Base-by-base conservation (phyloP, 192 early-diverging fungal genomes). In the Coemansia sp. region DNA sequence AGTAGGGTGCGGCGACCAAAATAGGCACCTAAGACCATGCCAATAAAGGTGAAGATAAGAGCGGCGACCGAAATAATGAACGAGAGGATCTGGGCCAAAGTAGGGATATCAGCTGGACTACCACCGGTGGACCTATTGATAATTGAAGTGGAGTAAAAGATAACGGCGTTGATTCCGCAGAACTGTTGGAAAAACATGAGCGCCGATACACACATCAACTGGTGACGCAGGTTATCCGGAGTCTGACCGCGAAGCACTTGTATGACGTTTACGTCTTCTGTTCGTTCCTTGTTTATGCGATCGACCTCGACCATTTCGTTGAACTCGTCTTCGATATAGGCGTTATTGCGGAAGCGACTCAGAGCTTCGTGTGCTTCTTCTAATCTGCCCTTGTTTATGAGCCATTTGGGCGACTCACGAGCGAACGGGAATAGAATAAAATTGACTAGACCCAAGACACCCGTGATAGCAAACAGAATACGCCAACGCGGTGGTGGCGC, bases 91-190 rank as follows among this genome's bases (percentile, higher is more conserved):
- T 81, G 75, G 2, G 82, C 82, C 34, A 80, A 43, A 7, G 82
- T 85, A 41, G 82, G 82, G 16, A 85, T 85, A n/a, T 74, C 51
- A 0, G 82, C 74, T 9, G 71, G 69, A 27, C 65, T 70, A 51
- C 67, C 73, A 33, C 66, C 57, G 0, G 73, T 90, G 47, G 51
- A 85, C 40, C 65, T 60, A 72, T 85, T 85, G 85, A 95, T 90
- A 55, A 95, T 93, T 1, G 89, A 90, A 3, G 95, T 92, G 9
- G 88, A 90, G 71, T 95, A 96, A 77, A 91, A 94, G 66, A 94
- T 91, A 42, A 94, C 88, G 20, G 91, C 93, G 73, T 93, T 94
- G 79, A 96, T 94, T 27, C 93, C 95, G 59, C 87, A 88, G 46
- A 95, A 86, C 84, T 96, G 95, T 79, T 96, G 95, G 64, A 88